Percentiles rank a stretch among this genome's conserved stretches.
phyloP scores from a whole-genome alignment of 2,329 filamentous ascomycete genomes.

The Trichoderma sp. region DNA sequence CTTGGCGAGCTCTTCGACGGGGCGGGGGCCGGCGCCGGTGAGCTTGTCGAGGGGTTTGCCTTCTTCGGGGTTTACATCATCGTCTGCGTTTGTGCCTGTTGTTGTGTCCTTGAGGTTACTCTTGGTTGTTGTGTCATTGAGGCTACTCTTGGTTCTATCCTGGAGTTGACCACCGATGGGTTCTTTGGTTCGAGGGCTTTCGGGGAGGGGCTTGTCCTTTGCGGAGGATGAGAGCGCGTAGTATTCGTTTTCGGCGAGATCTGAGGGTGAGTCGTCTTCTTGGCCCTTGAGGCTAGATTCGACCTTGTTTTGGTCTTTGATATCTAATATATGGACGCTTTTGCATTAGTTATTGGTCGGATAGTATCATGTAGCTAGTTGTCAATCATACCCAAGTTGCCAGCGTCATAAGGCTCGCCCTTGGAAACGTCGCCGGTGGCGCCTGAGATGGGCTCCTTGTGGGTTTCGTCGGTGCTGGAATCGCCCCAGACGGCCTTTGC shows the following conservation, averaged over 20 bases:
- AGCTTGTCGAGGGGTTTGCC: conserved; percentile 3
- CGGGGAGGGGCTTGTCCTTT: not conserved
- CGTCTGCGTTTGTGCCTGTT: not conserved
- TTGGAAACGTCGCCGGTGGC: conserved; percentile 62
- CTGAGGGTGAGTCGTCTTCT: not conserved
- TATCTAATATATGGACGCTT: not conserved
- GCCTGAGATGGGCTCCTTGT: conserved; percentile 69
- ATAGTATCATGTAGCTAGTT: not conserved
- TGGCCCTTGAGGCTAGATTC: conserved; percentile 8
- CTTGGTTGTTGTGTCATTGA: not conserved
- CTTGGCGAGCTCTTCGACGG: conserved; percentile 37
- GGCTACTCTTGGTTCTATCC: not conserved
- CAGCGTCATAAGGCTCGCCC: conserved; percentile 74
- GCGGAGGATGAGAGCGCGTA: not conserved
- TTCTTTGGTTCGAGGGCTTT: not conserved
- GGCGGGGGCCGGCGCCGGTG: conserved; percentile 23
- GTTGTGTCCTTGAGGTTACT: not conserved
- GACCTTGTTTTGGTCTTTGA: conserved; percentile 17
- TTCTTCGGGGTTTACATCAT: not conserved
- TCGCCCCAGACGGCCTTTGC: conserved; percentile 44
- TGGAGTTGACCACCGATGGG: not conserved
- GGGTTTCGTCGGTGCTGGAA: conserved; percentile 31
- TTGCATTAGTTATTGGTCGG: not conserved
- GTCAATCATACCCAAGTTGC: conserved; percentile 58
- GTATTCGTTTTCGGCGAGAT: not conserved